These are phyloP conservation scores for Chaetomium globosum DNA, from an alignment of 2,329 filamentous ascomycete genomes.

Conservation along the genomic window DNA sequence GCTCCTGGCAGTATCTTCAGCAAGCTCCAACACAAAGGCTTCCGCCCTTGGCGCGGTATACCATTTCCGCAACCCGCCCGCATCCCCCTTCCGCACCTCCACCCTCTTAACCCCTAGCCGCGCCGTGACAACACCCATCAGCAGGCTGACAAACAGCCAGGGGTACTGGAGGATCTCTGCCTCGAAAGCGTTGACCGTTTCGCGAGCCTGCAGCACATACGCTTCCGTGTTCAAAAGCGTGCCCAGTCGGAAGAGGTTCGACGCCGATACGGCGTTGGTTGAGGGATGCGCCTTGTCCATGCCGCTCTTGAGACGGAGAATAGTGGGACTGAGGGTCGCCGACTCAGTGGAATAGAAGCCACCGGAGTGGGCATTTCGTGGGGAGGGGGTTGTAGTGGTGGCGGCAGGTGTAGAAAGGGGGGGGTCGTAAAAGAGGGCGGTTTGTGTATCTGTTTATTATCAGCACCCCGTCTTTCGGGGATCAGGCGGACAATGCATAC, in stretches of 20 bases:
- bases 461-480: background rate
- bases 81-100: conserved; percentile 16
- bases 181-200: conserved; percentile 83
- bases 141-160: conserved; percentile 82
- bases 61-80: conserved; percentile 20
- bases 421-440: conserved; percentile 74
- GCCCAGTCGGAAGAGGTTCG: conserved; percentile 81
- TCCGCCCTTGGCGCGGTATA: conserved; percentile 30
- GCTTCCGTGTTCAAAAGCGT: conserved; percentile 66
- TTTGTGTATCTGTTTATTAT: conserved; percentile 65
- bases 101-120: conserved; percentile 60
- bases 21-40: conserved; percentile 27
- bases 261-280: conserved; percentile 82
- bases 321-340: conserved; percentile 63
- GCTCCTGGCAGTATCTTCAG: background rate
- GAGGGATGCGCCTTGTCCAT: conserved; percentile 93
- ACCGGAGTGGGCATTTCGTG: conserved; percentile 48
- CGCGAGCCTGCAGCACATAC: conserved; percentile 67
- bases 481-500: conserved; percentile 47
- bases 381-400: conserved; percentile 37
- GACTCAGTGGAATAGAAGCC: conserved; percentile 74
- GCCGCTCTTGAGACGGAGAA: conserved; percentile 89
- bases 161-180: conserved; percentile 91
- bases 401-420: conserved; percentile 44
- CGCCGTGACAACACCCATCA: conserved; percentile 73